Percentiles rank a stretch among this genome's conserved stretches.
These are phyloP conservation scores for Circinella minor DNA, from an alignment of 371 early-diverging fungal genomes.

Conservation along the genomic window DNA sequence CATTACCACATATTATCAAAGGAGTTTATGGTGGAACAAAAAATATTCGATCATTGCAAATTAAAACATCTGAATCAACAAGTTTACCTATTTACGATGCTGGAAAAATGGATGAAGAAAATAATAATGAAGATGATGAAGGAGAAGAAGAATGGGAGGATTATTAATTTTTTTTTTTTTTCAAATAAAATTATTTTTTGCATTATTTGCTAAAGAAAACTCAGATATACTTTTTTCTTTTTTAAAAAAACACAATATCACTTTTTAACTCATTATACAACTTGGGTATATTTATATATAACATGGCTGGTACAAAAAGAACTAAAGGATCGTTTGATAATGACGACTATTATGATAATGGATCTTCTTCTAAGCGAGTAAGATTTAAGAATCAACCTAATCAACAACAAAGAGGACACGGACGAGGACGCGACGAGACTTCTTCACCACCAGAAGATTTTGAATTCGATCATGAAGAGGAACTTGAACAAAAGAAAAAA, in stretches of 20 bases:
- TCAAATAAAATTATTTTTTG: too few relatives aligned
- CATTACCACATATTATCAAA: slow-evolving; percentile 59
- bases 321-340: slow-evolving; percentile 34
- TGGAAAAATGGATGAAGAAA: slow-evolving; percentile 29
- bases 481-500: slow-evolving; percentile 48
- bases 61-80: slow-evolving; percentile 81
- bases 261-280: too few relatives aligned
- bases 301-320: slow-evolving; percentile 28
- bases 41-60: slow-evolving; percentile 78
- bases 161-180: neutral
- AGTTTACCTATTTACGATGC: slow-evolving; percentile 79
- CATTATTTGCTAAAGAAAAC: too few relatives aligned
- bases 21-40: slow-evolving; percentile 75
- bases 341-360: slow-evolving; percentile 20
- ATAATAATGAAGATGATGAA: slow-evolving; percentile 36
- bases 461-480: slow-evolving; percentile 56
- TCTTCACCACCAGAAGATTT: slow-evolving; percentile 26
- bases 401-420: neutral
- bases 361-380: slow-evolving; percentile 38
- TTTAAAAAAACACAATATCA: too few relatives aligned
- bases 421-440: neutral
- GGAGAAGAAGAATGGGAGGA: slow-evolving; percentile 18
- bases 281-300: neutral
- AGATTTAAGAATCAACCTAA: slow-evolving; percentile 31
- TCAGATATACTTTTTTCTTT: too few relatives aligned